Conservation (phyloP, 805 yeast species). For the Saccharomycodes ludwigii region DNA sequence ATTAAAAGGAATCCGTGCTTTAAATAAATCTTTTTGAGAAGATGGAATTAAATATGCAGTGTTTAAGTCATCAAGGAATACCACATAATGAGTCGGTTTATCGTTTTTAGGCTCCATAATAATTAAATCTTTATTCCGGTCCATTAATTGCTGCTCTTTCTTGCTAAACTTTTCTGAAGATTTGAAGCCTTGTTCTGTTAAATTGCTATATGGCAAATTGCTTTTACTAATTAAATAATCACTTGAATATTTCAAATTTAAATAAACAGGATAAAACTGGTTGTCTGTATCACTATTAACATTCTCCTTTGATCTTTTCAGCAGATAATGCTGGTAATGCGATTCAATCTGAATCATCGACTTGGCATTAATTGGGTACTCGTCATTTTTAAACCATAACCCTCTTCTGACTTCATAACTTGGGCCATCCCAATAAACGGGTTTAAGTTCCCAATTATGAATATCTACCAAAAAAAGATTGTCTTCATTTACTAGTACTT, state of each 20-base stretch:
- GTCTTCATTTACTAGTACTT: conserved; percentile 68
- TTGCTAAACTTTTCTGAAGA: no score
- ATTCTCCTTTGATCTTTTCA: conserved; percentile 17
- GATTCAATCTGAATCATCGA: conserved; percentile 49
- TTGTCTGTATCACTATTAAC: background rate
- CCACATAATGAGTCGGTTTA: no score
- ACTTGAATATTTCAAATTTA: background rate
- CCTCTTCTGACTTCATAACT: conserved; percentile 74
- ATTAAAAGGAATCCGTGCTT: conserved; percentile 12
- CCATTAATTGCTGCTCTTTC: no score
- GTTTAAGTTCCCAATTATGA: conserved; percentile 37
- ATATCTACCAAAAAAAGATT: conserved; percentile 64
- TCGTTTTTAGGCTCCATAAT: no score
- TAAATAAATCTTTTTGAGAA: conserved; percentile 7
- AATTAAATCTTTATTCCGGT: no score
- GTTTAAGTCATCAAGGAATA: no score
- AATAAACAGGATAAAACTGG: background rate
- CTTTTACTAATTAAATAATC: no score
- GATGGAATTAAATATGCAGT: conserved; percentile 4
- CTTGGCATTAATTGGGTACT: conserved; percentile 38
- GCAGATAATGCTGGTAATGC: conserved; percentile 32
- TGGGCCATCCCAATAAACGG: conserved; percentile 87
- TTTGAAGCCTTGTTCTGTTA: no score
- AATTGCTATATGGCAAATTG: no score
- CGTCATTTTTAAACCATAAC: conserved; percentile 59